phyloP scores from a whole-genome alignment of 441 rosid species.

The Geranium incanum region DNA sequence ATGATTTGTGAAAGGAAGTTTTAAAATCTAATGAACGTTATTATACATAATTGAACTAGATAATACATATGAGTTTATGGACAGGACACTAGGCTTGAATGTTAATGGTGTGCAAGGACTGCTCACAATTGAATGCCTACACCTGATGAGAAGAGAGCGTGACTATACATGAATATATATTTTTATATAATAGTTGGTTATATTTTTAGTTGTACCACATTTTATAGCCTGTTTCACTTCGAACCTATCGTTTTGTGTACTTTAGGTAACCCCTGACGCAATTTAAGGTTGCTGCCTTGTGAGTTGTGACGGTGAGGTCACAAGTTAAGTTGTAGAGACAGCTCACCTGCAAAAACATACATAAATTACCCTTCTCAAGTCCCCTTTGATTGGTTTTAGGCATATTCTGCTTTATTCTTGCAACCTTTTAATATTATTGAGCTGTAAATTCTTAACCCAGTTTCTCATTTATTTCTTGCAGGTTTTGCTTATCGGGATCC shows the following conservation, averaged over 20 bases:
- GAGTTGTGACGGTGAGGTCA: not conserved
- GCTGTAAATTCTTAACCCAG: not conserved
- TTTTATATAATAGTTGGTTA: not conserved
- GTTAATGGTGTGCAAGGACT: not conserved
- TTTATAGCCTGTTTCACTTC: not conserved
- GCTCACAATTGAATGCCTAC: not conserved
- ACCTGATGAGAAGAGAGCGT: not conserved
- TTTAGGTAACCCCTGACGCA: not conserved
- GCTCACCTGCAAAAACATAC: not conserved
- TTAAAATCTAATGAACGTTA: not conserved
- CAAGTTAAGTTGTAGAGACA: not conserved
- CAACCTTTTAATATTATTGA: not conserved
- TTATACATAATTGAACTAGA: slow-evolving; percentile 1
- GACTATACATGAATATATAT: not conserved
- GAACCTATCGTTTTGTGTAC: not conserved
- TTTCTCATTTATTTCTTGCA: slow-evolving; percentile 27
- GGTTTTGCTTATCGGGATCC: slow-evolving; percentile 97
- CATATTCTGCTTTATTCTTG: not conserved
- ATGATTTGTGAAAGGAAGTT: not conserved
- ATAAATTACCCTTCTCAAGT: not conserved
- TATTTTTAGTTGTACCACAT: not conserved
- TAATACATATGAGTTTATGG: not conserved
- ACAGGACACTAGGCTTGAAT: not conserved
- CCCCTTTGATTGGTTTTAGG: not conserved
- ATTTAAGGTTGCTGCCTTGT: not conserved